These are phyloP conservation scores for Parastagonospora avenae DNA, from an alignment of 2,329 filamentous ascomycete genomes.

Conservation along the genomic window DNA sequence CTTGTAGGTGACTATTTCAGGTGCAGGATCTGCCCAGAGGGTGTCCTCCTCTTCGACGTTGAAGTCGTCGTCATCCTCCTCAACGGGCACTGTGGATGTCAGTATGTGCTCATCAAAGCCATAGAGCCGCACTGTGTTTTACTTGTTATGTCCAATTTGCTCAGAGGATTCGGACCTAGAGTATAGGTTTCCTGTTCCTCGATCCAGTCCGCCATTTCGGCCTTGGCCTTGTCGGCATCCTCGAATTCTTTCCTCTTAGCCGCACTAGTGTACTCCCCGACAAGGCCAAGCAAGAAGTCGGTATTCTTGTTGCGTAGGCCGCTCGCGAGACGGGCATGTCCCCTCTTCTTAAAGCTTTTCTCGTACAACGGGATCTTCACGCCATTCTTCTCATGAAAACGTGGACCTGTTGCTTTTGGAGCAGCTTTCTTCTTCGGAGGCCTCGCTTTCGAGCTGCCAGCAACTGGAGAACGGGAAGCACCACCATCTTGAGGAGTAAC, in stretches of 20 bases:
- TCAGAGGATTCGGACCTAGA: conserved; percentile 17
- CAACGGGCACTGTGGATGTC: too few species aligned
- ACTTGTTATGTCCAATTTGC: conserved; percentile 3
- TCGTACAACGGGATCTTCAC: conserved; percentile 14
- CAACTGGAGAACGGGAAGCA: neutral
- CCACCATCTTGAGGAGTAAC: neutral
- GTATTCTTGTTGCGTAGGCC: conserved; percentile 7
- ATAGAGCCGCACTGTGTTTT: too few species aligned
- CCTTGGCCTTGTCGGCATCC: conserved; percentile 4
- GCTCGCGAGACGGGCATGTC: conserved; percentile 13
- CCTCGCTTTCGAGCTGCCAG: neutral
- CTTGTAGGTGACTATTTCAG: too few species aligned
- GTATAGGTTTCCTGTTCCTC: conserved; percentile 25
- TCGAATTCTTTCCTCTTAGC: conserved; percentile 14
- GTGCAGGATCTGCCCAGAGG: too few species aligned
- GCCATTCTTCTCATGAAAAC: conserved; percentile 15
- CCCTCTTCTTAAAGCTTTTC: conserved; percentile 9
- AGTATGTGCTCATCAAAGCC: too few species aligned
- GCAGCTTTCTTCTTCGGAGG: neutral
- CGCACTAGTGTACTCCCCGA: conserved; percentile 16
- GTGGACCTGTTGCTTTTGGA: neutral
- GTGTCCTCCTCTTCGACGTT: too few species aligned
- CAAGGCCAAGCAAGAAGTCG: conserved; percentile 11
- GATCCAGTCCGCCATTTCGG: conserved; percentile 23
- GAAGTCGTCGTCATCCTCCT: too few species aligned